A percentile compares a stretch with the other conserved stretches of the same genome.
phyloP scores from a whole-genome alignment of 257 asterid genomes.

The Verbascum thapsus region DNA sequence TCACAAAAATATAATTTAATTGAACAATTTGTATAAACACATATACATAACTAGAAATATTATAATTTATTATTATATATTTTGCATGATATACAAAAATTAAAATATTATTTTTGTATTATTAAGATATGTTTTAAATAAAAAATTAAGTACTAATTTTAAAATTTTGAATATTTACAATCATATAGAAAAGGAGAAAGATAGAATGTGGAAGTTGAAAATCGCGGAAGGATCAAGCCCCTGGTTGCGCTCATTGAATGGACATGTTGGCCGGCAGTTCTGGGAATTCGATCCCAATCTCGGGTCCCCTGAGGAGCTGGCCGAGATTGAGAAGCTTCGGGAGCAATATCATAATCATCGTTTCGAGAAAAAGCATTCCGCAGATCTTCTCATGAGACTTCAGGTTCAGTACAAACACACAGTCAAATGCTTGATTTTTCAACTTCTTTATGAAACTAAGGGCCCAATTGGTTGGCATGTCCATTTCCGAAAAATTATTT shows the following conservation, averaged over 20 bases:
- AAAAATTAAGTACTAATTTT: not conserved
- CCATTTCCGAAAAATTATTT: no score
- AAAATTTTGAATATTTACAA: no score
- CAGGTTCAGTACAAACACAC: conserved; percentile 52
- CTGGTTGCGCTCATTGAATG: conserved; percentile 78
- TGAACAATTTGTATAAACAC: no score
- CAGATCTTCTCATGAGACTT: conserved; percentile 89
- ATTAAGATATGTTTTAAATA: no score
- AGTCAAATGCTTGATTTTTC: not conserved
- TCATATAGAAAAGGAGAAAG: not conserved
- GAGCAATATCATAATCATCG: conserved; percentile 59
- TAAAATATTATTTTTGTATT: no score
- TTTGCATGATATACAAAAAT: no score
- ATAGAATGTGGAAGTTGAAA: conserved; percentile 89
- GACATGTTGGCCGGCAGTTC: conserved; percentile 74
- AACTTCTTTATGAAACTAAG: conserved; percentile 18
- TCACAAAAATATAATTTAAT: no score
- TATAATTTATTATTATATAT: no score
- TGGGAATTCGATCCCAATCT: conserved; percentile 78
- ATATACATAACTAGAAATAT: no score
- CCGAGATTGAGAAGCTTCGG: conserved; percentile 71
- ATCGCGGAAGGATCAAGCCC: conserved; percentile 81
- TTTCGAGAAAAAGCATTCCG: conserved; percentile 74
- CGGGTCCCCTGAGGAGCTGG: conserved; percentile 74
- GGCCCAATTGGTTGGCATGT: no score